phyloP scores from a whole-genome alignment of 371 early-diverging fungal species.

The Rhizopus sp. region DNA sequence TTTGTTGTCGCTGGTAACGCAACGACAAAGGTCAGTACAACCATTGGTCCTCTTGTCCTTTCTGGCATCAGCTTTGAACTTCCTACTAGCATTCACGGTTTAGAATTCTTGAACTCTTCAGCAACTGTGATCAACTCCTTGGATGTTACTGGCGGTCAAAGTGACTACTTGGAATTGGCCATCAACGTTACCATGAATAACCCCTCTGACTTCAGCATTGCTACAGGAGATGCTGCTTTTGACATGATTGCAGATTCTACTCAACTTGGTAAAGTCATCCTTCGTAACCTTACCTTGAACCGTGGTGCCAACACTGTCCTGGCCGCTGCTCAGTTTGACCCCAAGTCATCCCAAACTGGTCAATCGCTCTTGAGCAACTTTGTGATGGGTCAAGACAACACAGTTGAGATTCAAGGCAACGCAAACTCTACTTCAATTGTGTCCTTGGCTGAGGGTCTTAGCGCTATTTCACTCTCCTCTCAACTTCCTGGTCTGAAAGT shows the following conservation, averaged over 20 bases:
- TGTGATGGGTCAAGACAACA: constrained; percentile 55
- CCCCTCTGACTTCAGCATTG: constrained; percentile 60
- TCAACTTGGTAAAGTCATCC: constrained; percentile 50
- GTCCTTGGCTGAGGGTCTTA: constrained; percentile 48
- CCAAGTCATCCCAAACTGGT: constrained; percentile 50
- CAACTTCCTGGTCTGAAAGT: constrained; percentile 56
- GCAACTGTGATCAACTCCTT: constrained; percentile 60
- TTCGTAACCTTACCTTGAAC: constrained; percentile 48
- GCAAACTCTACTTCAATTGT: constrained; percentile 47
- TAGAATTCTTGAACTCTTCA: constrained; percentile 61
- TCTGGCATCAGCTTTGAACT: constrained; percentile 60
- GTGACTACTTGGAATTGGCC: constrained; percentile 47
- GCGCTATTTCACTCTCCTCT: constrained; percentile 42
- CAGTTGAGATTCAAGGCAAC: constrained; percentile 50
- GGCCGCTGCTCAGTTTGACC: constrained; percentile 52
- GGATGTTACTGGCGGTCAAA: constrained; percentile 60
- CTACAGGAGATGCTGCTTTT: constrained; percentile 55
- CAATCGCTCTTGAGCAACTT: constrained; percentile 53
- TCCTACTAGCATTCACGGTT: constrained; percentile 53
- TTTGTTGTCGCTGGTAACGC: constrained; percentile 58
- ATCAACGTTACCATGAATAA: constrained; percentile 60
- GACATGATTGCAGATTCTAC: constrained; percentile 42
- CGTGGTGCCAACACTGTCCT: constrained; percentile 52
- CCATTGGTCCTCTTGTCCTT: constrained; percentile 60
- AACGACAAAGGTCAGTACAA: constrained; percentile 55